These are phyloP conservation scores for Scedosporium aurantiacum DNA, from an alignment of 2,329 filamentous ascomycete species.

Conservation along the genomic window DNA sequence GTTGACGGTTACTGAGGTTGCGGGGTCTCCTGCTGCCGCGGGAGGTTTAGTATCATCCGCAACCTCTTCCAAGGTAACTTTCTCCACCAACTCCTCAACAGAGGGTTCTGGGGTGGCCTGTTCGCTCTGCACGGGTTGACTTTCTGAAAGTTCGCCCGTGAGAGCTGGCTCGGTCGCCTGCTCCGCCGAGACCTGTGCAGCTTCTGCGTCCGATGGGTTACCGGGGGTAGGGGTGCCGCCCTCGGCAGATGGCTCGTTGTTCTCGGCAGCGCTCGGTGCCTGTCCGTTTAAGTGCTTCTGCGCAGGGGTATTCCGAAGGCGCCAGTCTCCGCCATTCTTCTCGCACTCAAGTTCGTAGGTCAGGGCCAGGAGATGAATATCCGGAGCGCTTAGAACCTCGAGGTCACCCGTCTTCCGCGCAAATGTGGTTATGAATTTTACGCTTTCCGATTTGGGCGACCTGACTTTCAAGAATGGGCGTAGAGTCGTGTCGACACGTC, in stretches of 20 bases:
- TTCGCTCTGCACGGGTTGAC: background rate
- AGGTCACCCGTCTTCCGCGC: conserved; percentile 82
- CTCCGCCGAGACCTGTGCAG: background rate
- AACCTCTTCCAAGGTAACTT: conserved; percentile 13
- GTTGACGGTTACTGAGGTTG: too few relatives aligned
- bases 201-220: conserved; percentile 12
- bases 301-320: conserved; percentile 64
- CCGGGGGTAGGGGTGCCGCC: conserved; percentile 9
- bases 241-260: background rate
- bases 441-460: conserved; percentile 61
- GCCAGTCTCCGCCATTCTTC: conserved; percentile 79
- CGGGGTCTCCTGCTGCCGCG: background rate
- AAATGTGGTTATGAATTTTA: conserved; percentile 74
- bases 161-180: background rate
- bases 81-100: conserved; percentile 14
- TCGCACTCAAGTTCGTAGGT: conserved; percentile 94
- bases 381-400: conserved; percentile 74
- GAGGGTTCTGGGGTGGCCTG: background rate
- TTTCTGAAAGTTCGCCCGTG: background rate
- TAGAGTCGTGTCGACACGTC: conserved; percentile 72
- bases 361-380: conserved; percentile 80
- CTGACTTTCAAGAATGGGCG: conserved; percentile 74
- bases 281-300: conserved; percentile 69
- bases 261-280: conserved; percentile 36
- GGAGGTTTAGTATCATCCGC: background rate